Conservation (phyloP, 129 eudicot species). For the Escallonia rubra region DNA sequence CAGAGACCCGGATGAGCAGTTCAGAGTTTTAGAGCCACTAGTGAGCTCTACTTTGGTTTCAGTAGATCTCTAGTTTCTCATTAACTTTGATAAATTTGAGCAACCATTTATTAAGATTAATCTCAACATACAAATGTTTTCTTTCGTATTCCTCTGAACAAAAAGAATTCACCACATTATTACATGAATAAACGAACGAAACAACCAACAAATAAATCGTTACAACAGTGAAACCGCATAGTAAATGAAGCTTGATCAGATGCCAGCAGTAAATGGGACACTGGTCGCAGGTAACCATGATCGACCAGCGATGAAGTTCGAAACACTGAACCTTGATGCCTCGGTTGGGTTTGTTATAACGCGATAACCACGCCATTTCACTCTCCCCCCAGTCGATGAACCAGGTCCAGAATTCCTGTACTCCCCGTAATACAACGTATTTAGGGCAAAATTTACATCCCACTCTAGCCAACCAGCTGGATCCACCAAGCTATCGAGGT, state of each 20-base stretch:
- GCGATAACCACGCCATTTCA: slow-evolving; percentile 60
- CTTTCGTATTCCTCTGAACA: too few species aligned
- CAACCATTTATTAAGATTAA: too few species aligned
- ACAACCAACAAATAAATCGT: too few species aligned
- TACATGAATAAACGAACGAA: too few species aligned
- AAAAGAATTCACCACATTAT: too few species aligned
- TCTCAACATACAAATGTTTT: too few species aligned
- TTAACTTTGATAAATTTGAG: neutral
- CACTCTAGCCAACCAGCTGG: slow-evolving; percentile 89
- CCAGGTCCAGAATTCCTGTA: slow-evolving; percentile 73
- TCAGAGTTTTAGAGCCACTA: neutral
- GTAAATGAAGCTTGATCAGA: slow-evolving; percentile 19
- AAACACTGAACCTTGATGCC: slow-evolving; percentile 61
- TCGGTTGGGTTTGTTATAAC: slow-evolving; percentile 58
- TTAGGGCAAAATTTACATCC: slow-evolving; percentile 56
- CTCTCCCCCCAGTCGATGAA: slow-evolving; percentile 54
- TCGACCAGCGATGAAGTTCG: slow-evolving; percentile 56
- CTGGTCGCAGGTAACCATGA: slow-evolving; percentile 58
- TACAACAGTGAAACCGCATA: too few species aligned
- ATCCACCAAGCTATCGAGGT: slow-evolving; percentile 46
- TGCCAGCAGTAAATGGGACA: slow-evolving; percentile 63
- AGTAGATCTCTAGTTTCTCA: neutral
- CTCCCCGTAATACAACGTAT: slow-evolving; percentile 57
- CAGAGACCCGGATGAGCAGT: neutral
- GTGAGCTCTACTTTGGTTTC: neutral